Evolutionary conservation across 2,329 filamentous ascomycete genomes (phyloP).

Genomic region (Ceratocystis smalleyi): DNA sequence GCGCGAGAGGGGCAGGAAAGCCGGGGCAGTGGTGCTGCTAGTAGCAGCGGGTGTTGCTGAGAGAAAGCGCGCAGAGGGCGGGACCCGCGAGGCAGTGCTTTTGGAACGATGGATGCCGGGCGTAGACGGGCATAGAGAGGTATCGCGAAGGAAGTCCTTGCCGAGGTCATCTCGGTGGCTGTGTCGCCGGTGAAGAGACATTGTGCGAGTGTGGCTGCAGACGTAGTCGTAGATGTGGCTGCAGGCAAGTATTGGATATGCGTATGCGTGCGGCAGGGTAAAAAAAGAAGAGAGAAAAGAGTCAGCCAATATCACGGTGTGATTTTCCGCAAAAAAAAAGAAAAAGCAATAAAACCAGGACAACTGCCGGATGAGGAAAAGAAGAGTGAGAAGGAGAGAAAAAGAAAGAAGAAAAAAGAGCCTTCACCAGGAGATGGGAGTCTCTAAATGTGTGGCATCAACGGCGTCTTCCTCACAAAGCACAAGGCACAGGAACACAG

Average conservation of each 20-base stretch:
- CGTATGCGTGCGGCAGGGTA: background rate
- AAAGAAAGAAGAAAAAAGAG: background rate
- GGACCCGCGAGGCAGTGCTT: background rate
- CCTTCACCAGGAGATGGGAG: background rate
- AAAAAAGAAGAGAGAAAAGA: background rate
- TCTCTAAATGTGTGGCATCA: background rate
- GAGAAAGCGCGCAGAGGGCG: background rate
- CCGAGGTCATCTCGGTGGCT: background rate
- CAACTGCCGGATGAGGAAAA: background rate
- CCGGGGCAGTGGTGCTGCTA: background rate
- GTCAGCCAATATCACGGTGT: background rate
- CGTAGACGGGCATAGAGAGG: background rate
- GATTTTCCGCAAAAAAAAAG: background rate
- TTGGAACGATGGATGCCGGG: background rate
- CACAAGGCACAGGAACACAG: no score
- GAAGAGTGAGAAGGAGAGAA: background rate
- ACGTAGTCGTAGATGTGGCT: background rate
- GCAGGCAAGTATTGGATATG: background rate
- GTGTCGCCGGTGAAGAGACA: slow-evolving; percentile 2
- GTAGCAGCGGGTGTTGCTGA: background rate
- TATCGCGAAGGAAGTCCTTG: background rate
- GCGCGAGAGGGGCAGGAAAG: slow-evolving; percentile 5
- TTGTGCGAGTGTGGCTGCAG: background rate
- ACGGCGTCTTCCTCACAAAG: no score
- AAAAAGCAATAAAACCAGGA: background rate